These are phyloP conservation scores for Hyphopichia homilentoma DNA, from an alignment of 805 yeast genomes.

Conservation along the genomic window DNA sequence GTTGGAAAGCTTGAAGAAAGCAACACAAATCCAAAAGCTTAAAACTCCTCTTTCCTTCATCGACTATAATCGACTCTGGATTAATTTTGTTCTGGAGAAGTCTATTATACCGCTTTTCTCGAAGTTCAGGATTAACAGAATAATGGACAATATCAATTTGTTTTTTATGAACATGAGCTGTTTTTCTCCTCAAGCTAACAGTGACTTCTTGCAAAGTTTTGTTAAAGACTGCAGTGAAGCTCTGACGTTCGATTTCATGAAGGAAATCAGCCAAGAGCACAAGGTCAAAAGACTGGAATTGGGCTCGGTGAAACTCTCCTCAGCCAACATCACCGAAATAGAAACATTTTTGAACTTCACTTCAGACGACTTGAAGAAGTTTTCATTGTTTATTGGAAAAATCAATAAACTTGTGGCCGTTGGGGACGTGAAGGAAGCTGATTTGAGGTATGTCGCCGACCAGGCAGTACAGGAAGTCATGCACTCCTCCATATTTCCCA, in stretches of 20 bases:
- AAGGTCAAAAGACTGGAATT: conserved; percentile 16
- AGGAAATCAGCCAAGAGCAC: conserved; percentile 15
- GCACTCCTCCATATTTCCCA: neutral
- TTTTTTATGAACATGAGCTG: conserved; percentile 41
- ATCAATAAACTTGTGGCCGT: conserved; percentile 36
- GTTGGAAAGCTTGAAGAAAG: no score
- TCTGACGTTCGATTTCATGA: conserved; percentile 32
- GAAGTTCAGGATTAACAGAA: conserved; percentile 46
- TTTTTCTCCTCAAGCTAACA: conserved; percentile 8
- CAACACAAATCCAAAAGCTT: conserved; percentile 20
- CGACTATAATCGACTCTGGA: conserved; percentile 15
- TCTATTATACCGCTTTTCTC: conserved; percentile 29
- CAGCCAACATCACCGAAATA: conserved; percentile 32
- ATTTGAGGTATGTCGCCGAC: conserved; percentile 20
- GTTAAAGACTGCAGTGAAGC: conserved; percentile 8
- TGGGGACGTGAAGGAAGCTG: conserved; percentile 30
- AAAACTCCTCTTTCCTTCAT: conserved; percentile 15
- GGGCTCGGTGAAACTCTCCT: conserved; percentile 22
- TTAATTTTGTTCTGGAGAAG: conserved; percentile 23
- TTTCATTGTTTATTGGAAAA: conserved; percentile 23
- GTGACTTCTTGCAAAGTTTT: conserved; percentile 6
- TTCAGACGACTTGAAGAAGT: conserved; percentile 35
- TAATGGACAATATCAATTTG: conserved; percentile 46
- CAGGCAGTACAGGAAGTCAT: conserved; percentile 5
- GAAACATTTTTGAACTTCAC: conserved; percentile 48